Conservation (phyloP, 805 yeast genomes). For the Wickerhamomyces strasburgensis region DNA sequence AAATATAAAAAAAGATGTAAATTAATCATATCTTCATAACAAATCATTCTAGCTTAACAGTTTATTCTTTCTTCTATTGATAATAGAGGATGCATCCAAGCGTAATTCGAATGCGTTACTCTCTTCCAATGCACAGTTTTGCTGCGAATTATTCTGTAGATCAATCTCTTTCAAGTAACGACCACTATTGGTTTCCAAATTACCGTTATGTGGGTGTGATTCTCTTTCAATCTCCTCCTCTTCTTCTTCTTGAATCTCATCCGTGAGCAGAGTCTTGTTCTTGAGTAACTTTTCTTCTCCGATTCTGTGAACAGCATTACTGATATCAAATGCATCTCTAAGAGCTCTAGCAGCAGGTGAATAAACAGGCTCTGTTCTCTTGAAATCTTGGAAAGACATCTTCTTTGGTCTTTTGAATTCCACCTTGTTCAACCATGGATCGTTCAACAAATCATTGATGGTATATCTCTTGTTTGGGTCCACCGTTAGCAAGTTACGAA, state of each 20-base stretch:
- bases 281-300: conserved; percentile 23
- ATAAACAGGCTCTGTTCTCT: conserved; percentile 30
- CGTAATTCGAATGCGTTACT: conserved; percentile 31
- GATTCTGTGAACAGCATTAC: conserved; percentile 75
- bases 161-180: conserved; percentile 15
- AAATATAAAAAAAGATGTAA: neutral
- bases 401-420: conserved; percentile 22
- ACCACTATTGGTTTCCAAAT: conserved; percentile 19
- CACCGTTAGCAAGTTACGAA: conserved; percentile 59
- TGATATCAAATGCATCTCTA: conserved; percentile 81
- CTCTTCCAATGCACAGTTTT: conserved; percentile 5
- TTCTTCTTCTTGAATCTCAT: conserved; percentile 23
- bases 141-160: conserved; percentile 9
- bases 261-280: conserved; percentile 5
- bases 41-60: conserved; percentile 8
- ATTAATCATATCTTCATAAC: neutral
- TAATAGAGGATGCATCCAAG: conserved; percentile 34
- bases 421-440: conserved; percentile 56
- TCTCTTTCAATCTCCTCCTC: conserved; percentile 17
- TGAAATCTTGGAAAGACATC: conserved; percentile 16
- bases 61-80: conserved; percentile 35
- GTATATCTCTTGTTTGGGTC: conserved; percentile 67
- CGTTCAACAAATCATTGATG: conserved; percentile 58
- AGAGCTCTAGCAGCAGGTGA: conserved; percentile 77
- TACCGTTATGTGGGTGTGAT: conserved; percentile 9